phyloP scores from a whole-genome alignment of 495 filamentous ascomycete species.

The Penicillium pancosmium region DNA sequence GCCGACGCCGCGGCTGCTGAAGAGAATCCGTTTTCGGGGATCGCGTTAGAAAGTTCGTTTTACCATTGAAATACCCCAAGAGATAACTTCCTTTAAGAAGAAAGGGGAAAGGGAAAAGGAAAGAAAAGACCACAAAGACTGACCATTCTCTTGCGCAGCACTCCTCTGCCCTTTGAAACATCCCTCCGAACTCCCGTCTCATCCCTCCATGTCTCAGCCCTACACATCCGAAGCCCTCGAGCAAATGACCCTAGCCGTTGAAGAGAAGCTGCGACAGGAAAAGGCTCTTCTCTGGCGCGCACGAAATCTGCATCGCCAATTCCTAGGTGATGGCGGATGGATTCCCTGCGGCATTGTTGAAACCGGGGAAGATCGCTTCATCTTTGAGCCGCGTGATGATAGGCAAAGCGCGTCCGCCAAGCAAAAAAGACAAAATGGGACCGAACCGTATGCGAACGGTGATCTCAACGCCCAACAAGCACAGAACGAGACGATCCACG shows the following conservation, averaged over 20 bases:
- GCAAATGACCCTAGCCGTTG: conserved; percentile 70
- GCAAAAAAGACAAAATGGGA: conserved; percentile 22
- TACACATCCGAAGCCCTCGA: conserved; percentile 82
- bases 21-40: conserved; percentile 79
- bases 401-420: conserved; percentile 19
- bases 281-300: conserved; percentile 72
- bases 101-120: not conserved
- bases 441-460: conserved; percentile 9
- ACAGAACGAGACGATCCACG: conserved; percentile 14
- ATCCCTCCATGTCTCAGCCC: conserved; percentile 80
- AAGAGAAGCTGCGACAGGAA: conserved; percentile 75
- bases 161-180: conserved; percentile 85
- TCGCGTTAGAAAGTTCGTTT: conserved; percentile 78
- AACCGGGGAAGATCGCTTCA: conserved; percentile 38
- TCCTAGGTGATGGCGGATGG: conserved; percentile 81
- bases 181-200: conserved; percentile 79
- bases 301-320: conserved; percentile 73
- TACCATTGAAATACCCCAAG: conserved; percentile 1
- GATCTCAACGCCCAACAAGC: conserved; percentile 7
- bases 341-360: conserved; percentile 65
- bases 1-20: conserved; percentile 71
- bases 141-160: conserved; percentile 51
- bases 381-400: conserved; percentile 41
- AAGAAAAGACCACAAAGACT: conserved; percentile 14
- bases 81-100: too few relatives aligned